phyloP scores from a whole-genome alignment of 306 rosid species.

The Datisca glomerata region DNA sequence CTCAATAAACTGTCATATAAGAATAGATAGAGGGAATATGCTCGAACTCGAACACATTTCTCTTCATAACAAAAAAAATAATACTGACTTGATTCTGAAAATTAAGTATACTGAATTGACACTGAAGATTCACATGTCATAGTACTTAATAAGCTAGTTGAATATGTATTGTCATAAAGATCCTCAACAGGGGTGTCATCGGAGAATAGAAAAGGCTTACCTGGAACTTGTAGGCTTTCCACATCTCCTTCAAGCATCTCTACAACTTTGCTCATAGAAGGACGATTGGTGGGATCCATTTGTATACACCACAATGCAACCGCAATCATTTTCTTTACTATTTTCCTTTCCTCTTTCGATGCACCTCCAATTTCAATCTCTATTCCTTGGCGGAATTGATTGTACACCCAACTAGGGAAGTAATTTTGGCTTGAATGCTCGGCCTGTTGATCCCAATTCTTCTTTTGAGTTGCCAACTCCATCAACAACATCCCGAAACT shows the following conservation, averaged over 20 bases:
- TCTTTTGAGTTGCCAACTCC: slow-evolving; percentile 8
- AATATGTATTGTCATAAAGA: too few species aligned
- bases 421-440: slow-evolving; percentile 17
- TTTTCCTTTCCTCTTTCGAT: background rate
- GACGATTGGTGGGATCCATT: slow-evolving; percentile 20
- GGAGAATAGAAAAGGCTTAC: slow-evolving; percentile 13
- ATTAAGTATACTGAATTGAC: too few species aligned
- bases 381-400: background rate
- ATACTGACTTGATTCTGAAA: too few species aligned
- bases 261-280: slow-evolving; percentile 16
- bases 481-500: too few species aligned
- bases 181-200: background rate
- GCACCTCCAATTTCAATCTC: slow-evolving; percentile 7
- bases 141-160: too few species aligned
- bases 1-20: too few species aligned
- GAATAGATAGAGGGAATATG: too few species aligned
- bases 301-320: slow-evolving; percentile 30
- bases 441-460: slow-evolving; percentile 10
- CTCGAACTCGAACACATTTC: too few species aligned
- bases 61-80: too few species aligned
- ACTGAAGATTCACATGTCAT: too few species aligned
- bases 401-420: slow-evolving; percentile 15
- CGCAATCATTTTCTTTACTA: slow-evolving; percentile 14
- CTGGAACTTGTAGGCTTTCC: slow-evolving; percentile 15
- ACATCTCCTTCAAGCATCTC: slow-evolving; percentile 21